A percentile compares a stretch with the other conserved stretches of the same genome.
phyloP scores from a whole-genome alignment of 2,329 filamentous ascomycete genomes.

The Leptographium procerum region DNA sequence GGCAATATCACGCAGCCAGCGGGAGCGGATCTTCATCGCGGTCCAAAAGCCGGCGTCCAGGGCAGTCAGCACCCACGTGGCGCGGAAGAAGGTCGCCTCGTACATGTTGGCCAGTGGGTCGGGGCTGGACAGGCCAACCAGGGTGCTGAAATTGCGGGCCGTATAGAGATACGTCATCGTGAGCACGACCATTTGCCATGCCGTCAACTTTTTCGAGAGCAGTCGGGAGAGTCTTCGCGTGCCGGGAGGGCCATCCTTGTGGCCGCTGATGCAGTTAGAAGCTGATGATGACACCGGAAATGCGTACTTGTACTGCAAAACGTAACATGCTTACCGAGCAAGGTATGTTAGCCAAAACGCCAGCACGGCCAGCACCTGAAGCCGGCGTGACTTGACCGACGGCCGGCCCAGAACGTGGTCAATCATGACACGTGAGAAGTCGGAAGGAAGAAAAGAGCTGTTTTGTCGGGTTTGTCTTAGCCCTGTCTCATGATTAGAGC shows the following conservation, averaged over 20 bases:
- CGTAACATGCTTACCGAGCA: slow-evolving; percentile 43
- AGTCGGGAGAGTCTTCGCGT: slow-evolving; percentile 59
- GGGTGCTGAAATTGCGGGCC: slow-evolving; percentile 83
- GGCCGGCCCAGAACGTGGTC: slow-evolving; percentile 90
- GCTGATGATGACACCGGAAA: slow-evolving; percentile 4
- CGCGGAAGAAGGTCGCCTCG: slow-evolving; percentile 81
- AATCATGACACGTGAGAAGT: slow-evolving; percentile 34
- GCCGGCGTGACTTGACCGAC: slow-evolving; percentile 80
- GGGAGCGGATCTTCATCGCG: slow-evolving; percentile 76
- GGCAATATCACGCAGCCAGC: slow-evolving; percentile 70
- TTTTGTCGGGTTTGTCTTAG: background rate
- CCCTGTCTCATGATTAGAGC: background rate
- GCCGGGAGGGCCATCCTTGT: slow-evolving; percentile 77
- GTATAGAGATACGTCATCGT: slow-evolving; percentile 88
- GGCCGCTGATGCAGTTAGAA: slow-evolving; percentile 43
- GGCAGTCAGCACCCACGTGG: slow-evolving; percentile 92
- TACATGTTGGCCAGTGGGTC: slow-evolving; percentile 94
- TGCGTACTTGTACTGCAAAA: slow-evolving; percentile 3
- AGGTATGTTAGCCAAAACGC: slow-evolving; percentile 86
- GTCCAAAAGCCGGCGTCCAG: slow-evolving; percentile 97
- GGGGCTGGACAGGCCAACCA: slow-evolving; percentile 81
- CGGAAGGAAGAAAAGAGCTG: background rate
- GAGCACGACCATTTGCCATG: slow-evolving; percentile 80
- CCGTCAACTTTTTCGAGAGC: slow-evolving; percentile 60
- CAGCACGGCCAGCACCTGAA: slow-evolving; percentile 84